These are phyloP conservation scores for Cladosporium phlei DNA, from an alignment of 2,329 filamentous ascomycete species.

Conservation along the genomic window DNA sequence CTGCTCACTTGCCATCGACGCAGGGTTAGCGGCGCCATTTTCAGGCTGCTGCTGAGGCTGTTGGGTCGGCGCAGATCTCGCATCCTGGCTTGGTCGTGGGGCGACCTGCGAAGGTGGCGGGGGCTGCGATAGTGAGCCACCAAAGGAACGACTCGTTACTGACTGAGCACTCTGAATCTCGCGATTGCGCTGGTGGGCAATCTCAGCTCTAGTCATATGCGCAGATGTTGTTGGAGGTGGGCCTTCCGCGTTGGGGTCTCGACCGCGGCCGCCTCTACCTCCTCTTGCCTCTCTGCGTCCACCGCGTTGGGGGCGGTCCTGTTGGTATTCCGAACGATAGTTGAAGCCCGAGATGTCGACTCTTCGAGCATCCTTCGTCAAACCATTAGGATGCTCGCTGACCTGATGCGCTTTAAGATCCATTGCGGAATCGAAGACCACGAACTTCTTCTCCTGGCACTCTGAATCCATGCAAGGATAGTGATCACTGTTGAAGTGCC, in stretches of 20 bases:
- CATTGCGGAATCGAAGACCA: conserved; percentile 92
- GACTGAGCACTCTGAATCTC: conserved; percentile 86
- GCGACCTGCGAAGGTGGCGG: conserved; percentile 16
- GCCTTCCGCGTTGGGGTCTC: conserved; percentile 81
- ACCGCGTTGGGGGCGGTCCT: conserved; percentile 45
- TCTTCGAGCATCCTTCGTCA: conserved; percentile 77
- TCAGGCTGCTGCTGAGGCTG: conserved; percentile 37
- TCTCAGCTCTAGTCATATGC: conserved; percentile 75
- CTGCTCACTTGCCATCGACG: conserved; percentile 30
- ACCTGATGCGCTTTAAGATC: conserved; percentile 92
- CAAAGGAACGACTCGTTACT: conserved; percentile 73
- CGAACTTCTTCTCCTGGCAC: conserved; percentile 94
- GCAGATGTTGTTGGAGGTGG: conserved; percentile 73
- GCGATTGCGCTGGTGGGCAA: conserved; percentile 87
- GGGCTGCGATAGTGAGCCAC: conserved; percentile 64
- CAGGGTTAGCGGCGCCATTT: conserved; percentile 25
- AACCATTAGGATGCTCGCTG: conserved; percentile 69
- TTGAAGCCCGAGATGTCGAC: conserved; percentile 89
- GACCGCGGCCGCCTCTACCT: conserved; percentile 58
- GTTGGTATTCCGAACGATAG: conserved; percentile 65
- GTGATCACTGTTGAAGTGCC: conserved; percentile 84
- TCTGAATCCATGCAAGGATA: conserved; percentile 79
- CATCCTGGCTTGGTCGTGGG: conserved; percentile 34
- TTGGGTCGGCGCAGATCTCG: conserved; percentile 32
- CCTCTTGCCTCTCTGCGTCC: conserved; percentile 36